Conservation (phyloP, 257 asterid genomes). For the Lycium barbarum region DNA sequence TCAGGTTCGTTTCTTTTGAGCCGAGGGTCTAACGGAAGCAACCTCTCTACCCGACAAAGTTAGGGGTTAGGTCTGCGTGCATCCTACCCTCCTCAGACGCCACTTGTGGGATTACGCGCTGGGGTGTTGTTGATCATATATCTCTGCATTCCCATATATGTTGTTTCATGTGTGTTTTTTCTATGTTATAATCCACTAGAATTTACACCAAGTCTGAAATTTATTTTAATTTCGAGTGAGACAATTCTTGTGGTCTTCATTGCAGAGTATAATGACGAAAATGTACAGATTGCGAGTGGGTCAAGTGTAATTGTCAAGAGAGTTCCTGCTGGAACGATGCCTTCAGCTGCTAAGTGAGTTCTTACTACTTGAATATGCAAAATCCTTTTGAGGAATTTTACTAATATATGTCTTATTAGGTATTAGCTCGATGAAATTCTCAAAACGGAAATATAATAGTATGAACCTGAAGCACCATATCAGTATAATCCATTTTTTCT, state of each 20-base stretch:
- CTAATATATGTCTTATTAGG: background rate
- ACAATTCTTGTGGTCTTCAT: background rate
- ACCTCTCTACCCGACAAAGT: too few species aligned
- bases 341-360: constrained; percentile 55
- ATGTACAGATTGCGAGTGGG: constrained; percentile 67
- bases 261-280: constrained; percentile 66
- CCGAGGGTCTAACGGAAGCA: too few species aligned
- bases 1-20: too few species aligned
- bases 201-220: background rate
- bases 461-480: background rate
- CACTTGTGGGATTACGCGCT: too few species aligned
- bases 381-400: background rate
- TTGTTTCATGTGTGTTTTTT: background rate
- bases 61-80: too few species aligned
- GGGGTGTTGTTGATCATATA: background rate
- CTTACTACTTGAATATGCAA: background rate
- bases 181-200: background rate
- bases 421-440: background rate
- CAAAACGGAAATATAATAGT: background rate
- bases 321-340: constrained; percentile 65
- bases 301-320: constrained; percentile 80
- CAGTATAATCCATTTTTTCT: background rate
- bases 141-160: background rate
- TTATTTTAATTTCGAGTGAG: background rate
- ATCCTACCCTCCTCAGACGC: too few species aligned